These are phyloP conservation scores for Metschnikowia orientalis DNA, from an alignment of 805 yeast genomes.

Conservation along the genomic window DNA sequence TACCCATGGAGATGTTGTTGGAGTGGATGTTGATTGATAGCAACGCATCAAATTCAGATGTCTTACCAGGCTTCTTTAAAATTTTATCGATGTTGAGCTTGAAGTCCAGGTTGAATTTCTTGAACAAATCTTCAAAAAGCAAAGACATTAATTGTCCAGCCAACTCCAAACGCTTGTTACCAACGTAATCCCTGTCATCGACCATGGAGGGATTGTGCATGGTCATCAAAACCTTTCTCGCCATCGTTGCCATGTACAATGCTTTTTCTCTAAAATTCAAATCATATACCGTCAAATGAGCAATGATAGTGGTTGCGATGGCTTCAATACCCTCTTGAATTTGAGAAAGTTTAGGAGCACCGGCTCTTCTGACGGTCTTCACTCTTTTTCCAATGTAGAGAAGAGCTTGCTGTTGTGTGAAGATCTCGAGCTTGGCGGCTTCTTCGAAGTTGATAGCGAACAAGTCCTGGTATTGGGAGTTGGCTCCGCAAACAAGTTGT, in stretches of 20 bases:
- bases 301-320: conserved; percentile 91
- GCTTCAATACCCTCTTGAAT: conserved; percentile 97
- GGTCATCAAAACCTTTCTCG: conserved; percentile 93
- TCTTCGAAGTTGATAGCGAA: conserved; percentile 94
- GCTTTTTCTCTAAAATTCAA: conserved; percentile 93
- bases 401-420: conserved; percentile 90
- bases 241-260: conserved; percentile 90
- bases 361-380: conserved; percentile 84
- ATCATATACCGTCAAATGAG: conserved; percentile 83
- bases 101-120: conserved; percentile 92
- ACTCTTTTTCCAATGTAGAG: conserved; percentile 88
- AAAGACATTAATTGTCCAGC: conserved; percentile 97
- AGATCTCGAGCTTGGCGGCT: conserved; percentile 77
- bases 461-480: conserved; percentile 83
- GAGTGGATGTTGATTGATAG: conserved; percentile 87
- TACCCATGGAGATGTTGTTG: conserved; percentile 87
- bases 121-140: conserved; percentile 93
- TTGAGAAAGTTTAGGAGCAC: conserved; percentile 71
- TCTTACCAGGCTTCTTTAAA: conserved; percentile 87
- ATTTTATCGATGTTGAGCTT: conserved; percentile 92
- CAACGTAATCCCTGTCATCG: conserved; percentile 98
- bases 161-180: conserved; percentile 92
- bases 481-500: conserved; percentile 90
- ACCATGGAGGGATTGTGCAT: conserved; percentile 91
- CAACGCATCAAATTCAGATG: conserved; percentile 92